These are phyloP conservation scores for Puccinia novopanici DNA, from an alignment of 1,284 basidiomycete species.

Conservation along the genomic window DNA sequence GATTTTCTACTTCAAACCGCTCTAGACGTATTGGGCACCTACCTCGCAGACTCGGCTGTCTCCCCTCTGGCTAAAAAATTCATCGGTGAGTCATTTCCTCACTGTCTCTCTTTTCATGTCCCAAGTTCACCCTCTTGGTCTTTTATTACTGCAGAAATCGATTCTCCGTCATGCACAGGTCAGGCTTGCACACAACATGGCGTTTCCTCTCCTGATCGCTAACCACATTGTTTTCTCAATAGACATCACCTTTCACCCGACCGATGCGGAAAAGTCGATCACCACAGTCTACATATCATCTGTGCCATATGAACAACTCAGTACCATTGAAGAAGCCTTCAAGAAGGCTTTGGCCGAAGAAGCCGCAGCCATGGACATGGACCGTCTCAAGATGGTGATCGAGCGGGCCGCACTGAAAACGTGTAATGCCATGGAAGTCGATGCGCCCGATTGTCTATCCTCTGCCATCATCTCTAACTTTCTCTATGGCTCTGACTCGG, in stretches of 20 bases:
- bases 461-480: slow-evolving; percentile 59
- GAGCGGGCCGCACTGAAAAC: slow-evolving; percentile 63
- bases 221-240: slow-evolving; percentile 59
- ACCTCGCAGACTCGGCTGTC: slow-evolving; percentile 57
- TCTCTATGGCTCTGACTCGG: slow-evolving; percentile 55
- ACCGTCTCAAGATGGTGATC: slow-evolving; percentile 83
- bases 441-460: slow-evolving; percentile 59
- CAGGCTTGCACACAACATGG: slow-evolving; percentile 54
- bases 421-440: slow-evolving; percentile 60
- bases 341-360: slow-evolving; percentile 71
- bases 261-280: slow-evolving; percentile 72
- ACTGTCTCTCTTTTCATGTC: not conserved
- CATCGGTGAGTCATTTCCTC: slow-evolving; percentile 22
- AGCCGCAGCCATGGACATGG: slow-evolving; percentile 82
- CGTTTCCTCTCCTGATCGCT: slow-evolving; percentile 11
- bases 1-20: slow-evolving; percentile 44
- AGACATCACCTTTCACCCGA: slow-evolving; percentile 80
- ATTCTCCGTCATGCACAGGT: slow-evolving; percentile 79
- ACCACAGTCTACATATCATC: slow-evolving; percentile 78
- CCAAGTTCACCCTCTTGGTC: slow-evolving; percentile 66
- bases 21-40: slow-evolving; percentile 52
- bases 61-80: slow-evolving; percentile 50
- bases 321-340: slow-evolving; percentile 72
- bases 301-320: slow-evolving; percentile 77
- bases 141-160: slow-evolving; percentile 89